Percentiles rank a stretch among this genome's conserved stretches.
phyloP scores from a whole-genome alignment of 257 asterid species.

The Fraxinus pennsylvanica region DNA sequence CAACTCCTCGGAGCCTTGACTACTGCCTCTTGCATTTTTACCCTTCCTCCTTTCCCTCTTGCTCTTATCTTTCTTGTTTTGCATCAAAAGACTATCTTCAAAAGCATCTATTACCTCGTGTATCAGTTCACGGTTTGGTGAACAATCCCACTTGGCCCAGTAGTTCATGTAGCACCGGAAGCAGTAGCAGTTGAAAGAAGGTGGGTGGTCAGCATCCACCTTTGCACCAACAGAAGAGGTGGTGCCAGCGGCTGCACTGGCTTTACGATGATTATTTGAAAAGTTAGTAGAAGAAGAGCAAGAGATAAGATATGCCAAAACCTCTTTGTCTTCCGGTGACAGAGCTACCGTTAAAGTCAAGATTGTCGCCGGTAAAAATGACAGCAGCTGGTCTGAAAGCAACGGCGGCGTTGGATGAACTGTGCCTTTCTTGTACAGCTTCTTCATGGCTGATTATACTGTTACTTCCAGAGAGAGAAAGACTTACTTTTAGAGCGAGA shows the following conservation, averaged over 20 bases:
- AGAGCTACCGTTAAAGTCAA: slow-evolving; percentile 52
- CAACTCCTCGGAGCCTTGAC: slow-evolving; percentile 28
- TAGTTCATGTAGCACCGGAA: slow-evolving; percentile 71
- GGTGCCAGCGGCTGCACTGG: slow-evolving; percentile 20
- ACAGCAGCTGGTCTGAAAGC: slow-evolving; percentile 65
- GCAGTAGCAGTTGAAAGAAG: slow-evolving; percentile 62
- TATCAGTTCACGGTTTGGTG: slow-evolving; percentile 70
- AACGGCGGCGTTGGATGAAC: slow-evolving; percentile 68
- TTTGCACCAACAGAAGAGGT: slow-evolving; percentile 20
- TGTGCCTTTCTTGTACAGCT: slow-evolving; percentile 56
- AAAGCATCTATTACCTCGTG: slow-evolving; percentile 69
- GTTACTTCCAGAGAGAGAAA: slow-evolving; percentile 12
- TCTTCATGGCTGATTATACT: slow-evolving; percentile 48
- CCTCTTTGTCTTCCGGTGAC: slow-evolving; percentile 55
- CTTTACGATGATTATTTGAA: slow-evolving; percentile 29
- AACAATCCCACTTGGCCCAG: slow-evolving; percentile 75
- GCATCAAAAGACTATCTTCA: slow-evolving; percentile 50
- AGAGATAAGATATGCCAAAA: slow-evolving; percentile 65
- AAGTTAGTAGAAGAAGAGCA: slow-evolving; percentile 46
- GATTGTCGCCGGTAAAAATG: slow-evolving; percentile 62
- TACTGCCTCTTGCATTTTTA: slow-evolving; percentile 27
- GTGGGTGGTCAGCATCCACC: slow-evolving; percentile 54
- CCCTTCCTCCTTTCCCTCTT: slow-evolving; percentile 49
- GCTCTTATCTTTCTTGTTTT: slow-evolving; percentile 38
- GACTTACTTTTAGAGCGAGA: slow-evolving; percentile 13